Conservation (phyloP, 1,139 yeast genomes). For the Yamadazyma taylorii region DNA sequence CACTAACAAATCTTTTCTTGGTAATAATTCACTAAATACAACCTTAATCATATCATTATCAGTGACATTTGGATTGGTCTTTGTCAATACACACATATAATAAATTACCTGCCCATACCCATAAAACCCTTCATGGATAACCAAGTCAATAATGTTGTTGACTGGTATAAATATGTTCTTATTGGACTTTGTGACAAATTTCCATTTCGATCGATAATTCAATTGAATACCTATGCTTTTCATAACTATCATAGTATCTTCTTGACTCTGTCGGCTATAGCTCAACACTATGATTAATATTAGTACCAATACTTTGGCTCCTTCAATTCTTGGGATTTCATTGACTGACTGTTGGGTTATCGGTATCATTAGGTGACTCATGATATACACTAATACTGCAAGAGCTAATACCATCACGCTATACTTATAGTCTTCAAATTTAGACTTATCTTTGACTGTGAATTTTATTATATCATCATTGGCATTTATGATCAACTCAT, state of each 20-base stretch:
- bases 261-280: slow-evolving; percentile 24
- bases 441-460: slow-evolving; percentile 14
- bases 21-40: slow-evolving; percentile 51
- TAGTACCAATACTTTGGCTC: background rate
- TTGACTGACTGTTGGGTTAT: background rate
- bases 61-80: slow-evolving; percentile 23
- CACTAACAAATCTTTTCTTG: slow-evolving; percentile 43
- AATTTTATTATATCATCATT: slow-evolving; percentile 14
- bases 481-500: slow-evolving; percentile 12
- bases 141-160: slow-evolving; percentile 54
- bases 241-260: slow-evolving; percentile 36
- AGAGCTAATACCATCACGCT: background rate
- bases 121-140: slow-evolving; percentile 68
- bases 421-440: slow-evolving; percentile 5
- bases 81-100: slow-evolving; percentile 58
- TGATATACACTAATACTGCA: background rate
- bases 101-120: slow-evolving; percentile 61
- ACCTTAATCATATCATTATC: slow-evolving; percentile 39
- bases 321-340: background rate
- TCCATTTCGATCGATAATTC: slow-evolving; percentile 29
- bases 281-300: slow-evolving; percentile 12
- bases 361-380: background rate
- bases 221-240: slow-evolving; percentile 41
- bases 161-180: slow-evolving; percentile 48
- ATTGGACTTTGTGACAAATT: slow-evolving; percentile 21